These are phyloP conservation scores for Verticillium isaacii DNA, from an alignment of 2,329 filamentous ascomycete species.

Conservation along the genomic window DNA sequence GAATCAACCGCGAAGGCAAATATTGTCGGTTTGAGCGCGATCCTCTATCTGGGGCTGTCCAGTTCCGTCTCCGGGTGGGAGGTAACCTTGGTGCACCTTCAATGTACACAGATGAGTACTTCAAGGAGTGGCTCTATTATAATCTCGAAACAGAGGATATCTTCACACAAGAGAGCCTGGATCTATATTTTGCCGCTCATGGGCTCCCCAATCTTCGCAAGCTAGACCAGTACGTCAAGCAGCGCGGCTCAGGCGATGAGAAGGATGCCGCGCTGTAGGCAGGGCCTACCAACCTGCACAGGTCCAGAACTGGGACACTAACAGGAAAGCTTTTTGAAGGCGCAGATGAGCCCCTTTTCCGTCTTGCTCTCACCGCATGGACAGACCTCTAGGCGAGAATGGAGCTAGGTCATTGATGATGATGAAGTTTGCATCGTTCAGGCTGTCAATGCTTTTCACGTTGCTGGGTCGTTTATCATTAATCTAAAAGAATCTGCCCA, in stretches of 20 bases:
- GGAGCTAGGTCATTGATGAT: too few species aligned
- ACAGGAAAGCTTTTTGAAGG: too few species aligned
- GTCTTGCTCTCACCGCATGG: too few species aligned
- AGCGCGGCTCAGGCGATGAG: not conserved
- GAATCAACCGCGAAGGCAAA: not conserved
- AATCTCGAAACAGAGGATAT: slow-evolving; percentile 7
- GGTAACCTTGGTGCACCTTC: not conserved
- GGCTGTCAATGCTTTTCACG: too few species aligned
- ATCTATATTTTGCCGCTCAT: slow-evolving; percentile 14
- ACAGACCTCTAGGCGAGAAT: too few species aligned
- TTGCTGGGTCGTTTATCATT: not conserved
- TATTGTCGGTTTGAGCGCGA: not conserved
- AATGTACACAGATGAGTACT: not conserved
- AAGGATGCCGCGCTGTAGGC: not conserved
- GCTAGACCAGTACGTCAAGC: slow-evolving; percentile 17
- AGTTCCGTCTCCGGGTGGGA: not conserved
- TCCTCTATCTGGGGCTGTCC: not conserved
- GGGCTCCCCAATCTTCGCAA: slow-evolving; percentile 16
- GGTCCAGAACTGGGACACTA: too few species aligned
- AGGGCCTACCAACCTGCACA: too few species aligned
- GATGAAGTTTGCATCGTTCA: too few species aligned
- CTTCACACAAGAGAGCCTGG: slow-evolving; percentile 7
- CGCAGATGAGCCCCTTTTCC: too few species aligned
- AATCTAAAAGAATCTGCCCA: not conserved
- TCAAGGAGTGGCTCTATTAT: slow-evolving; percentile 10